These are phyloP conservation scores for Plectosphaerella sp. DNA, from an alignment of 2,329 filamentous ascomycete species.

Conservation along the genomic window DNA sequence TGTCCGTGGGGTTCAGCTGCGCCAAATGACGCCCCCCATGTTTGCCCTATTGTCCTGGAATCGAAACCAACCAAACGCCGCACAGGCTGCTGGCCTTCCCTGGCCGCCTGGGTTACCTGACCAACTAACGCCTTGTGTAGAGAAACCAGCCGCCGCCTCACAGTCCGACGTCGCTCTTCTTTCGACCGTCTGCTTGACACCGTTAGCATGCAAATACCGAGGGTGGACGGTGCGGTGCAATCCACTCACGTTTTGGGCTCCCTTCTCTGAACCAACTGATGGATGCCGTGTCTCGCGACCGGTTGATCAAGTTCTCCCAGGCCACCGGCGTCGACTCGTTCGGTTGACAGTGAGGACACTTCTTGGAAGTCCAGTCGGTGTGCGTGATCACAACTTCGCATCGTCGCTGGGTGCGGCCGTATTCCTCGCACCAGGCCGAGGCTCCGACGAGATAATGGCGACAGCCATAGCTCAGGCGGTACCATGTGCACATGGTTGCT, in stretches of 20 bases:
- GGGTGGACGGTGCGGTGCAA: not conserved
- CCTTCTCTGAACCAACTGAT: not conserved
- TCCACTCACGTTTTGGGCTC: not conserved
- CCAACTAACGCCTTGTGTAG: too few relatives aligned
- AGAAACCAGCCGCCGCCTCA: too few relatives aligned
- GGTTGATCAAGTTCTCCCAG: slow-evolving; percentile 10
- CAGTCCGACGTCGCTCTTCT: too few relatives aligned
- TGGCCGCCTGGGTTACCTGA: too few relatives aligned
- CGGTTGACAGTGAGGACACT: slow-evolving; percentile 8
- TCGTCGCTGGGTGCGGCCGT: slow-evolving; percentile 12
- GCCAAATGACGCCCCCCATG: too few relatives aligned
- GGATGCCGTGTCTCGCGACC: not conserved
- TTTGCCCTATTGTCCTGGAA: too few relatives aligned
- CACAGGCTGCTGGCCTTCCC: too few relatives aligned
- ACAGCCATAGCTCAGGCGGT: slow-evolving; percentile 13
- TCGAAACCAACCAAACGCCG: too few relatives aligned
- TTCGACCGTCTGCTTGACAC: too few relatives aligned
- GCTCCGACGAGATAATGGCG: slow-evolving; percentile 12
- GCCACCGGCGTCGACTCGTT: slow-evolving; percentile 3
- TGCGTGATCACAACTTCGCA: slow-evolving; percentile 10
- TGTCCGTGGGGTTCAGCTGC: too few relatives aligned
- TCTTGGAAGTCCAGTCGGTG: slow-evolving; percentile 7
- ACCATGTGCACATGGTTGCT: slow-evolving; percentile 12
- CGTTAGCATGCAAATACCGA: too few relatives aligned
- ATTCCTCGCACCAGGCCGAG: slow-evolving; percentile 11